Evolutionary conservation across 495 filamentous ascomycete genomes (phyloP).

Genomic region (Penicillium soppii): DNA sequence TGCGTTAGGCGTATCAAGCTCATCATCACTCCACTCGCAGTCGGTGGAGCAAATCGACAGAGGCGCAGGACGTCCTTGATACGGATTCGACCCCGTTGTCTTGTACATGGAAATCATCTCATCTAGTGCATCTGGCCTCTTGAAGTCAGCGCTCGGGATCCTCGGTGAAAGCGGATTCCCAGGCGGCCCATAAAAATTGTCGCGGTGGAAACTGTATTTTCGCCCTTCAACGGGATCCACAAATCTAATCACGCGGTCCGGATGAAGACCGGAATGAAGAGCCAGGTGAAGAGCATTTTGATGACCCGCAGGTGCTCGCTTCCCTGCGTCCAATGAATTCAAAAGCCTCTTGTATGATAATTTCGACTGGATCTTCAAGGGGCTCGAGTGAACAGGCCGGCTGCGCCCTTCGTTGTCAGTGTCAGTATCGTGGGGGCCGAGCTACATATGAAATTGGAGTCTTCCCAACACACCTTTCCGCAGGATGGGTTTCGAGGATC

Average conservation of each 20-base stretch:
- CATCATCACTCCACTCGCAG: constrained; percentile 15
- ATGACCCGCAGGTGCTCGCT: too few species aligned
- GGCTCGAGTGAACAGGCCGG: neutral
- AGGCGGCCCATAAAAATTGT: neutral
- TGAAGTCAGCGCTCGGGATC: neutral
- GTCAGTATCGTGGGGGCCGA: neutral
- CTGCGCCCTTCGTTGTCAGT: neutral
- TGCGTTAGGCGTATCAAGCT: neutral
- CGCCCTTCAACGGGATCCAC: neutral
- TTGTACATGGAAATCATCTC: constrained; percentile 9
- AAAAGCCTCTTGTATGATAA: neutral
- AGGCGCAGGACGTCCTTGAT: neutral
- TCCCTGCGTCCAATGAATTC: neutral
- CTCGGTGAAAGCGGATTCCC: neutral
- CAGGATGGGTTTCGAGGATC: neutral
- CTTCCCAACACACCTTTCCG: neutral
- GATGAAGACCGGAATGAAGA: neutral
- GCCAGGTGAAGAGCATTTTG: too few species aligned
- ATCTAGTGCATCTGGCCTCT: neutral
- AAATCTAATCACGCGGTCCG: neutral
- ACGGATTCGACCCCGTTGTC: neutral
- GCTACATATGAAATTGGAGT: neutral
- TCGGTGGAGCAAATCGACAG: constrained; percentile 2
- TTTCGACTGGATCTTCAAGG: neutral
- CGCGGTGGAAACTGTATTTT: too few species aligned